Evolutionary conservation across 257 asterid genomes (phyloP), one percentile per base, ranked within the genome.

Genomic region (Catharanthus roseus): DNA sequence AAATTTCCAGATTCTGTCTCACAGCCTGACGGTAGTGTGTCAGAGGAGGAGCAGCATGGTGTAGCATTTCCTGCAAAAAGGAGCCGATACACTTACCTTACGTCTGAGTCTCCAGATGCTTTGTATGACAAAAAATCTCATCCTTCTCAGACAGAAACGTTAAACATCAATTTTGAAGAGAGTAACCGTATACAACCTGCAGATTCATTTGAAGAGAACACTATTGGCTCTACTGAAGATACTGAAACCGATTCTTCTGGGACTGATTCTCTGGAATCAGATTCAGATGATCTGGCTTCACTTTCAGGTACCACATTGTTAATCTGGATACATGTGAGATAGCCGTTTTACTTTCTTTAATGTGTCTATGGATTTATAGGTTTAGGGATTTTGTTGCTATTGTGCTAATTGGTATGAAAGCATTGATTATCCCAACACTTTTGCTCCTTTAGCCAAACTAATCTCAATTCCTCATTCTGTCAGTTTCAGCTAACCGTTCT

Each of bases 221-320:
- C 78, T 65, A 85, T 90, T 61, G 95, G 84, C 13, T 88, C 97
- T 65, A 84, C 93, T 9, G 97, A 95, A 81, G 93, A 87, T 79
- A 89, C 97, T 56, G 99, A 91, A 85, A 95, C 97, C 29, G 99
- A 95, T 85, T 85, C 96, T 81, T 88, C 93, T 16, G 96, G 86
- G 75, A 82, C 96, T 21, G 96, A 91, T 83, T 88, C 97, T 68
- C 60, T 78, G 77, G 96, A 91, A 65, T 89, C 96, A 2, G 97
- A 91, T 81, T 82, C 93, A 31, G 95, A 91, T 81, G 96, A 85
- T 6, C 62, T 75, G 88, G 79, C 79, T 76, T 85, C 84, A 62
- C 86, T 91, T 69, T 93, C 98, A 84, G 98, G 98, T 93, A 53
- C 79, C 75, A 53, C 61, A 54, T 67, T 61, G 13, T 50, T 42